phyloP scores from a whole-genome alignment of 1,284 basidiomycete species.

The Ceratobasidium sp. region DNA sequence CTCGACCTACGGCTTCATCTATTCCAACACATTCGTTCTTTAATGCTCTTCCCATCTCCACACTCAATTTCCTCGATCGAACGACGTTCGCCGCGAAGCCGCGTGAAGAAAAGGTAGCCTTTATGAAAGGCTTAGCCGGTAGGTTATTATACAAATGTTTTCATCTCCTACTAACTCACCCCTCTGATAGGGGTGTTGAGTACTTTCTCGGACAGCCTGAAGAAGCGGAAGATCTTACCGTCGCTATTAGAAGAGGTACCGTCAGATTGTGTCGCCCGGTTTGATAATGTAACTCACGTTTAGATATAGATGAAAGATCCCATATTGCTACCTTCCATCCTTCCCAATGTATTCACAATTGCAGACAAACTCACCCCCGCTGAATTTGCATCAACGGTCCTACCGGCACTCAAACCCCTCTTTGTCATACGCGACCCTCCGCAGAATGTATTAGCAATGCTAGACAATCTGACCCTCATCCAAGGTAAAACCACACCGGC shows the following conservation, averaged over 20 bases:
- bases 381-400: constrained; percentile 85
- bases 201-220: constrained; percentile 88
- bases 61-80: constrained; percentile 95
- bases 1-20: constrained; percentile 80
- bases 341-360: constrained; percentile 98
- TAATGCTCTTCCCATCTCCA: constrained; percentile 96
- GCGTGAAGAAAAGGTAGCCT: constrained; percentile 94
- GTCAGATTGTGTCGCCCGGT: constrained; percentile 27
- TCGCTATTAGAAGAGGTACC: constrained; percentile 91
- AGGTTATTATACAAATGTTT: no score
- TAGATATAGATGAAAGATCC: constrained; percentile 87
- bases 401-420: constrained; percentile 90
- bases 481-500: constrained; percentile 90
- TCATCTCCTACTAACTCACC: no score
- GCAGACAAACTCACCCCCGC: constrained; percentile 79
- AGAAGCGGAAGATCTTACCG: constrained; percentile 92
- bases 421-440: constrained; percentile 95
- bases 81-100: constrained; percentile 95
- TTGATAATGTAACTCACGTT: constrained; percentile 1
- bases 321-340: constrained; percentile 90
- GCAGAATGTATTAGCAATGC: constrained; percentile 92
- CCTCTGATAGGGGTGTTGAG: constrained; percentile 70
- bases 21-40: constrained; percentile 91
- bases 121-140: constrained; percentile 88
- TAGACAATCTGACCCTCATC: constrained; percentile 90